Evolutionary conservation across 1,284 basidiomycete species (phyloP), one percentile per base, ranked within the genome.

Genomic region (Phlebopus sp.): DNA sequence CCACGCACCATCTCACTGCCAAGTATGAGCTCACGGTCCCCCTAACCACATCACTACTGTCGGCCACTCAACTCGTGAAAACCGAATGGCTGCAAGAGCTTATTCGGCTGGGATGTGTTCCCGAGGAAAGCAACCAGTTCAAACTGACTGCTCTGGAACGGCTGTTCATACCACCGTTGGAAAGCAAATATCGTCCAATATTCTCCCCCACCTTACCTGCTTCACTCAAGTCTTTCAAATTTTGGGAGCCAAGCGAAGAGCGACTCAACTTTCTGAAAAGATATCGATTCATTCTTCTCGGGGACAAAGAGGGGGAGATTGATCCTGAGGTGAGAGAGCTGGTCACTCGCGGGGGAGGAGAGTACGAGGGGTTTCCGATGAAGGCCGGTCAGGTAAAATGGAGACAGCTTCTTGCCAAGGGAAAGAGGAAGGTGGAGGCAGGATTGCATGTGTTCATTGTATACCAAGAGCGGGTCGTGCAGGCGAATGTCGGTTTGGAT

Each of bases 181-280:
- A 75, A 27, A 69, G 67, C 53, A 83, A 82, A 59, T 82, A 72
- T 59, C 74, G 77, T 10, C 86, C 86, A 0, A 49, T 62, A 0
- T 84, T 83, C 52, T 72, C 77, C 3, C 64, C 77, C 1, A 63
- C 71, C 2, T 66, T 88, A 0, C 62, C 73, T 0, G 46, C 73
- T 0, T 54, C 69, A 2, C 69, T 83, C 34, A 81, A 81, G 59
- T 69, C 64, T 1, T 69, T 76, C 57, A 73, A 69, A 17, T 63
- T 77, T 2, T 89, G 86, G 86, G 77, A 82, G 50, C 78, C 79
- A 0, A 81, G 81, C 48, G 81, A 82, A 57, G 77, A 72, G 47
- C 73, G 86, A 11, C 52, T 76, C 9, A 69, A 72, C 38, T 68
- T 89, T 53, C 71, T 89, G 18, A 60, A 65, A 5, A 63, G 64